Percentiles rank a stretch among this genome's conserved stretches.
Conservation (phyloP, 148 eudicot species). For the Linanthus parryae region DNA sequence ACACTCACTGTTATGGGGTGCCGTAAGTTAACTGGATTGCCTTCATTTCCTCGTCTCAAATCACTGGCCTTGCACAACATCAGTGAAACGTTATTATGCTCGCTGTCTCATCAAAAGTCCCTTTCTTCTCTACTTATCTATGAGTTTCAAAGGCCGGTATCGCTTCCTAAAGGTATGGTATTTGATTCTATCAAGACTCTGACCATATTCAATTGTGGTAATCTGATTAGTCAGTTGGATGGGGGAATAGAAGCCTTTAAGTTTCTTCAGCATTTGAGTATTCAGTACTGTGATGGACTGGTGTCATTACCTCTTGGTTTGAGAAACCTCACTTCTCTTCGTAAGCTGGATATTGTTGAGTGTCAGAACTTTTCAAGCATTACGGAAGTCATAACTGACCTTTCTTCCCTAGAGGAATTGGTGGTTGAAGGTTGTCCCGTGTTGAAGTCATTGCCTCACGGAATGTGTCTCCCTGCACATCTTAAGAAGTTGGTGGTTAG, state of each 20-base stretch:
- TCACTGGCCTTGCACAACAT: not conserved
- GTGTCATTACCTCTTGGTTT: not conserved
- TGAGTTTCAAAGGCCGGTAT: not conserved
- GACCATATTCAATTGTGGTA: not conserved
- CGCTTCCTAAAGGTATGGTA: not conserved
- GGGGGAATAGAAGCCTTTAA: not conserved
- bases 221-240: not conserved
- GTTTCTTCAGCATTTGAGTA: not conserved
- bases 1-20: not conserved
- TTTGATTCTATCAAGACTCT: not conserved
- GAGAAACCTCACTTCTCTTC: not conserved
- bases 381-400: not conserved
- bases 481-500: not conserved
- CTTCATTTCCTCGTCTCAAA: not conserved
- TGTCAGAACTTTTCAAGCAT: not conserved
- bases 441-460: not conserved
- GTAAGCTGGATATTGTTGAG: not conserved
- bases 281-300: not conserved
- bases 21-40: not conserved
- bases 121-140: not conserved
- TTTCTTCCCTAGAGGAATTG: not conserved
- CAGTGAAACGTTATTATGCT: not conserved
- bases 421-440: not conserved
- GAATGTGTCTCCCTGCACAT: not conserved
- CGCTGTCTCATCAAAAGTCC: not conserved